Evolutionary conservation across 768 basidiomycete genomes (phyloP).

Genomic region (Multifurca ochricompacta): DNA sequence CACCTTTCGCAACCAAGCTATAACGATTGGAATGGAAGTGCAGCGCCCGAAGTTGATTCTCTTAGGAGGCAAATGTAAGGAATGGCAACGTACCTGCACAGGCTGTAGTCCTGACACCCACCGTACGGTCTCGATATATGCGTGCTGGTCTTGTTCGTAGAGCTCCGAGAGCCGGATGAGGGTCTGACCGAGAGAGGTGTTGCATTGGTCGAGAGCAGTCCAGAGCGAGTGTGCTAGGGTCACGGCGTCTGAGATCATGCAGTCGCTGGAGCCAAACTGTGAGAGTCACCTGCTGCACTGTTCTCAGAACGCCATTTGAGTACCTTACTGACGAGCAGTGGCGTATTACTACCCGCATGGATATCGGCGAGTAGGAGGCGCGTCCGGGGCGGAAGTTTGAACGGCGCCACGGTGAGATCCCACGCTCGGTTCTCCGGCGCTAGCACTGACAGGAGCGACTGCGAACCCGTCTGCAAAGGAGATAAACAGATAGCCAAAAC

Average conservation of each 20-base stretch:
- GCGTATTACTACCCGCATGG: conserved; percentile 93
- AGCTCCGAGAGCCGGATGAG: conserved; percentile 45
- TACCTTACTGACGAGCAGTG: conserved; percentile 87
- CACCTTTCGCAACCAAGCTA: background rate
- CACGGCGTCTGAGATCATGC: too few species aligned
- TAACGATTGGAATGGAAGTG: background rate
- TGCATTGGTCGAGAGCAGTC: conserved; percentile 54
- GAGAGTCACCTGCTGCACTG: conserved; percentile 40
- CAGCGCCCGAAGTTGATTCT: background rate
- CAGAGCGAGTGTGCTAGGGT: conserved; percentile 55
- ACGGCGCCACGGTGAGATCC: conserved; percentile 62
- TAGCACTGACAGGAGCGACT: conserved; percentile 42
- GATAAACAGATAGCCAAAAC: background rate
- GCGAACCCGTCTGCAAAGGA: conserved; percentile 19
- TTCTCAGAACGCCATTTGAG: conserved; percentile 78
- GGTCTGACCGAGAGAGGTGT: conserved; percentile 48
- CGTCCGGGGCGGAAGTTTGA: conserved; percentile 77
- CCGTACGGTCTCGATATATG: conserved; percentile 51
- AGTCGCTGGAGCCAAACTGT: too few species aligned
- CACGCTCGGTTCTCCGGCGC: conserved; percentile 61
- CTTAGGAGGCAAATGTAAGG: background rate
- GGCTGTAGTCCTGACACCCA: conserved; percentile 54
- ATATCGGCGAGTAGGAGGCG: conserved; percentile 91
- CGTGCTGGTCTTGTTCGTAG: conserved; percentile 37
- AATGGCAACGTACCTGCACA: conserved; percentile 38